These are phyloP conservation scores for Anethum foeniculum DNA, from an alignment of 140 eudicot species.

Conservation along the genomic window DNA sequence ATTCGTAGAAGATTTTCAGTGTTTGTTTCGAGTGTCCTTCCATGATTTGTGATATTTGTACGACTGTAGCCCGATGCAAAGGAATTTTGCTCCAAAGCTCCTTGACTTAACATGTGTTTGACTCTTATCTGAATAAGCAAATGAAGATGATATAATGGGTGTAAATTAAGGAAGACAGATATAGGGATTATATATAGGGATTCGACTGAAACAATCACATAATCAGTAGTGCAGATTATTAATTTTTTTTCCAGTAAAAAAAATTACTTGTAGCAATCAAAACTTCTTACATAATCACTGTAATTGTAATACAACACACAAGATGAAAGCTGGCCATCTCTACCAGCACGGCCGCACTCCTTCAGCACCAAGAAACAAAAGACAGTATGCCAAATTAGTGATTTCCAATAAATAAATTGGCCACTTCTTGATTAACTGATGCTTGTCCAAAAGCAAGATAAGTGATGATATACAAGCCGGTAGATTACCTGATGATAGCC, in stretches of 20 bases:
- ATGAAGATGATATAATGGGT: conserved; percentile 9
- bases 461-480: conserved; percentile 8
- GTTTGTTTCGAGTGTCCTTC: conserved; percentile 82
- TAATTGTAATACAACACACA: conserved; percentile 88
- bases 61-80: conserved; percentile 47
- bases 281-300: conserved; percentile 88
- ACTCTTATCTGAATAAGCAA: conserved; percentile 62
- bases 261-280: not conserved
- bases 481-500: conserved; percentile 89
- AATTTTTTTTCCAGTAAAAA: not conserved
- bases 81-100: conserved; percentile 64
- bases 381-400: not conserved
- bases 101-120: conserved; percentile 92
- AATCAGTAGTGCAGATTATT: not conserved
- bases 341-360: conserved; percentile 99
- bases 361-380: conserved; percentile 18
- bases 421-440: not conserved
- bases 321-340: conserved; percentile 83
- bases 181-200: not conserved
- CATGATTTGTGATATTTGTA: conserved; percentile 41
- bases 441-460: not conserved
- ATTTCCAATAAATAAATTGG: not conserved
- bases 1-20: conserved; percentile 78
- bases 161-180: not conserved
- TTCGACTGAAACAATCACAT: not conserved